Base-by-base conservation (phyloP, 768 basidiomycete species). In the Collybia sordida region DNA sequence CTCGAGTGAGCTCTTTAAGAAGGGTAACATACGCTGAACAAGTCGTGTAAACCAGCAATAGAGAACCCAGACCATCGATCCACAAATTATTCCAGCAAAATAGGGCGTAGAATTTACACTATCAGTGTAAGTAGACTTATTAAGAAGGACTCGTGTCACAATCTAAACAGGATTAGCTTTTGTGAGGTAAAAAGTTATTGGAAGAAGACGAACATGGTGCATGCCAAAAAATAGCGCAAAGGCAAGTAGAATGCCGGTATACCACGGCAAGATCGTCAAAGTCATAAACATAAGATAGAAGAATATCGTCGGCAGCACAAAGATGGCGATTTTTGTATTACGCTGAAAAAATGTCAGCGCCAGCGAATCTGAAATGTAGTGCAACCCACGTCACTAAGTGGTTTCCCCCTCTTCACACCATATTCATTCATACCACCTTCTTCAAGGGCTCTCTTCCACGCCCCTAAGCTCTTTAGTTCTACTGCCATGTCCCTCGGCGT, bases 401-500 rank as follows among this genome's bases (percentile, higher is more conserved):
- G 84, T 51, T 80, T 81, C 35, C 75, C 72, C 58, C 79, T 82
- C 59, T 80, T 80, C 31, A 82, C 67, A 1, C 91, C 92, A 45
- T 88, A 82, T 60, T 90, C 87, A 45, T 82, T 81, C 75, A 88
- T 78, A 0, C 91, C 92, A 14, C 90, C 90, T 60, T 97, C 94
- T 60, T 91, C 86, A 56, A 98, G 66, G 0, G 91, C 96, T 12
- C 88, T 81, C 63, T 86, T 88, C 86, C 89, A 98, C 1, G 96
- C 89, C 5, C 86, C 90, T 21, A 94, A 62, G 54, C 90, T 91
- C 70, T 97, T 97, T 40, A 98, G 74, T 67, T 97, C 93, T 11
- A 85, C 78, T 0, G 97, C 95, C 92, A 99, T 95, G 59, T 98
- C 97, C 52, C 88, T 76, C 42, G 96, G 84, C 1, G 93, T 95